Evolutionary conservation across 345 rosid genomes (phyloP), one percentile per base, ranked within the genome.

Genomic region (Nasturtium officinale): DNA sequence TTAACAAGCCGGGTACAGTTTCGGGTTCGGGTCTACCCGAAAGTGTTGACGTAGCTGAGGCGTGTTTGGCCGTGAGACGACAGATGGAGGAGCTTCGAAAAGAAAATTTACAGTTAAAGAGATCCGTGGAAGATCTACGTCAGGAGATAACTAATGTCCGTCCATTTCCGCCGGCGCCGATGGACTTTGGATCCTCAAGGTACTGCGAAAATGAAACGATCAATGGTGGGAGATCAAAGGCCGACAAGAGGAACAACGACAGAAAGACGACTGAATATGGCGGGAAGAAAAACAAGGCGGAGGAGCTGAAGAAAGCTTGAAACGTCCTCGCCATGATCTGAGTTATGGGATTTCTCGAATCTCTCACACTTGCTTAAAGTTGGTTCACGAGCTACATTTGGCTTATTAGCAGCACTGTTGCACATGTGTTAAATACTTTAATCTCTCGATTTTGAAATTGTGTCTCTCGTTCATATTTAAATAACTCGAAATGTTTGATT

Each of bases 41-140:
- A 12, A 77, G 72, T 17, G 63, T 66, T 5, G 89, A 83, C 21
- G 60, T 83, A 75, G 84, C 74, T 15, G 89, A 84, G 76, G 80
- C 77, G 35, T 89, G 88, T 45, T 77, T 75, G 46, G 70, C 57
- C 0, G 73, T 91, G 51, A 91, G 82, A 77, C 72, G 82, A 3
- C 89, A 87, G 45, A 8, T 91, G 74, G 97, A 87, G 65, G 54
- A 74, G 11, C 47, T 91, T 82, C 87, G 84, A 32, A 45, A 78
- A 2, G 94, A 87, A 77, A 91, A 91, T 60, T 73, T 72, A 53
- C 35, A 48, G 40, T 55, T 91, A 72, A 89, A 72, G 83, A 81
- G 69, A 63, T 86, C 93, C 5, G 85, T 89, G 33, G 96, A 86
- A 23, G 93, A 89, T 72, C 73, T 91, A 43, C 71, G 89, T 73